phyloP scores from a whole-genome alignment of 352 stramenopile genomes.

The Phytophthora nicotianae region DNA sequence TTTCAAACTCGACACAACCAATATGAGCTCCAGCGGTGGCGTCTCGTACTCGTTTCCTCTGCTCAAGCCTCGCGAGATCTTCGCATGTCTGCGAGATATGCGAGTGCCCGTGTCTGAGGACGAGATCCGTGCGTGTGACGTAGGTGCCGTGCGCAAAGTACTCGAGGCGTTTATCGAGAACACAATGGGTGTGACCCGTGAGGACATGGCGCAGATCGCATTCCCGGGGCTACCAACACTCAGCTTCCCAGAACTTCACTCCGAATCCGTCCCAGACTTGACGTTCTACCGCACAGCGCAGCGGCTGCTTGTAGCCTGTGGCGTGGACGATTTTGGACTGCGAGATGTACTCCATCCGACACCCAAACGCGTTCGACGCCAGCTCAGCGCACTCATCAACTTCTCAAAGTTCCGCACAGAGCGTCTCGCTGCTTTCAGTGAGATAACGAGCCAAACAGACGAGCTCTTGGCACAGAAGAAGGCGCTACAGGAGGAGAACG shows the following conservation, averaged over 20 bases:
- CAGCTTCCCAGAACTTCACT: conserved; percentile 92
- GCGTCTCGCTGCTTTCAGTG: conserved; percentile 82
- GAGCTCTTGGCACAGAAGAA: conserved; percentile 49
- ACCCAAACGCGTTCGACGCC: conserved; percentile 88
- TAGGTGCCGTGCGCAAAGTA: conserved; percentile 81
- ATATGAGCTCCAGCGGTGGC: not conserved
- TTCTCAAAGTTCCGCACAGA: conserved; percentile 97
- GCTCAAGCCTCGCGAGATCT: conserved; percentile 94
- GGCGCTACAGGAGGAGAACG: conserved; percentile 65
- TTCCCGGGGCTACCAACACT: conserved; percentile 85
- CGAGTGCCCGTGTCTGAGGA: conserved; percentile 89
- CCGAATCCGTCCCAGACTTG: conserved; percentile 93
- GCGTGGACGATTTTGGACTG: conserved; percentile 94
- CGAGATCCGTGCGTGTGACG: conserved; percentile 85
- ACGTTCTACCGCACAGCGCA: conserved; percentile 92
- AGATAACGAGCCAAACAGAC: conserved; percentile 83
- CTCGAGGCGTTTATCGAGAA: conserved; percentile 91
- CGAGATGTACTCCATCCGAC: conserved; percentile 91
- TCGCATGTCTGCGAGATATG: conserved; percentile 92
- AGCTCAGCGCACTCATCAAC: conserved; percentile 97
- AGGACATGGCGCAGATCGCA: conserved; percentile 91
- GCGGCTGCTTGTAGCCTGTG: conserved; percentile 91
- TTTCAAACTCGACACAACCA: conserved; percentile 6
- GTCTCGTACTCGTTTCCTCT: conserved; percentile 90
- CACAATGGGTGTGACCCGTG: conserved; percentile 89